These are phyloP conservation scores for Eremochloa ophiuroides DNA, from an alignment of 176 grass and related monocot species.

Conservation along the genomic window DNA sequence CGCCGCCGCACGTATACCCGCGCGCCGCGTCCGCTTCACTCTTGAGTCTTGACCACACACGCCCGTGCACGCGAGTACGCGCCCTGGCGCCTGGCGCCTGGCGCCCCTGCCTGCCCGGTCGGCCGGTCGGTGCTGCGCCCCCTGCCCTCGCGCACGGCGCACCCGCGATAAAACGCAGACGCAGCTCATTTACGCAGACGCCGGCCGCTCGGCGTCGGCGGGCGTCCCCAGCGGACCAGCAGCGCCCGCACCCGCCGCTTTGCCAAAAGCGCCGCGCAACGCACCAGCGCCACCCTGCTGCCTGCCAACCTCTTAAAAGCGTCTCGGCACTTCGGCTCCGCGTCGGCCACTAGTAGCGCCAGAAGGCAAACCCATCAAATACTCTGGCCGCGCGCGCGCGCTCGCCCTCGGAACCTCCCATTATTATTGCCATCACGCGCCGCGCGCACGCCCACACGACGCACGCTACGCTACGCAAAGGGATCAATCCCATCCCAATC, in stretches of 20 bases:
- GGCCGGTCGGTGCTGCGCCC: background rate
- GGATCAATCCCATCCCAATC: background rate
- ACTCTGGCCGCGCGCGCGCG: constrained; percentile 13
- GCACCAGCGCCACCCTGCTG: background rate
- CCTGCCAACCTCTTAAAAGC: constrained; percentile 16
- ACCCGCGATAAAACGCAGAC: no score
- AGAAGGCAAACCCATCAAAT: constrained; percentile 12
- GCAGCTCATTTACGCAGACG: background rate
- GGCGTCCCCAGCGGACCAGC: background rate
- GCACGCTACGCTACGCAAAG: background rate
- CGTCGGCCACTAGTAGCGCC: background rate
- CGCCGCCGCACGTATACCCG: background rate
- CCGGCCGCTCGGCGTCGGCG: background rate
- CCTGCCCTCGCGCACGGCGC: background rate
- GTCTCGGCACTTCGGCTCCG: background rate
- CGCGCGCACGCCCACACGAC: background rate
- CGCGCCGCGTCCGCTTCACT: background rate
- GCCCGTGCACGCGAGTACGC: background rate
- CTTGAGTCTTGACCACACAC: background rate
- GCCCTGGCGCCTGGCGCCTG: background rate
- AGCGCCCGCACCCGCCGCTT: constrained; percentile 2
- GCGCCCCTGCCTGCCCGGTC: background rate
- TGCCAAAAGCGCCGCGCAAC: constrained; percentile 21
- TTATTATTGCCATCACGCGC: constrained; percentile 31
- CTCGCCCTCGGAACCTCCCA: background rate